Conservation (phyloP, 352 stramenopile genomes). For the Phytophthora rubi region DNA sequence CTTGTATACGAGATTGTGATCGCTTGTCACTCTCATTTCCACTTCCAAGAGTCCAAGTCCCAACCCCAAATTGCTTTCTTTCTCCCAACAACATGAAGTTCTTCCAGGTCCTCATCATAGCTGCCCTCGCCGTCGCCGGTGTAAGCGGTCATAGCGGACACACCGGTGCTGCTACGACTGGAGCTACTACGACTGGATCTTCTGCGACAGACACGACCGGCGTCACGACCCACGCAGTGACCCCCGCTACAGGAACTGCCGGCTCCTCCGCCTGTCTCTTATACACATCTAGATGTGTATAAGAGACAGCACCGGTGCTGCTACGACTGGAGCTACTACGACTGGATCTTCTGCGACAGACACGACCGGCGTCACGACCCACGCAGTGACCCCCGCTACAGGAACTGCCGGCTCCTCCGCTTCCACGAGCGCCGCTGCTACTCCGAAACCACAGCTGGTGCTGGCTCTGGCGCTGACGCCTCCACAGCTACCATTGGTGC, state of each 20-base stretch:
- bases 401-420: neutral
- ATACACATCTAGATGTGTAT: no score
- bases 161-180: neutral
- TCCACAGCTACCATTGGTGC: slow-evolving; percentile 3
- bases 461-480: slow-evolving; percentile 5
- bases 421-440: neutral
- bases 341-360: slow-evolving; percentile 4
- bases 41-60: slow-evolving; percentile 25
- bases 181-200: neutral
- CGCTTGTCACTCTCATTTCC: slow-evolving; percentile 7
- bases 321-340: neutral
- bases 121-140: slow-evolving; percentile 30
- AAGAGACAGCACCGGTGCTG: neutral
- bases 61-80: neutral
- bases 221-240: neutral
- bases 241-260: slow-evolving; percentile 4
- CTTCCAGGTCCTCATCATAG: slow-evolving; percentile 34
- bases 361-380: neutral
- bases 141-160: slow-evolving; percentile 14
- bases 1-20: no score
- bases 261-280: no score
- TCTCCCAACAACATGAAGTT: slow-evolving; percentile 31
- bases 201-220: slow-evolving; percentile 2
- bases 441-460: neutral
- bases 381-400: slow-evolving; percentile 11